Conservation (phyloP, 1,139 yeast species). For the Diutina mesorugosa region DNA sequence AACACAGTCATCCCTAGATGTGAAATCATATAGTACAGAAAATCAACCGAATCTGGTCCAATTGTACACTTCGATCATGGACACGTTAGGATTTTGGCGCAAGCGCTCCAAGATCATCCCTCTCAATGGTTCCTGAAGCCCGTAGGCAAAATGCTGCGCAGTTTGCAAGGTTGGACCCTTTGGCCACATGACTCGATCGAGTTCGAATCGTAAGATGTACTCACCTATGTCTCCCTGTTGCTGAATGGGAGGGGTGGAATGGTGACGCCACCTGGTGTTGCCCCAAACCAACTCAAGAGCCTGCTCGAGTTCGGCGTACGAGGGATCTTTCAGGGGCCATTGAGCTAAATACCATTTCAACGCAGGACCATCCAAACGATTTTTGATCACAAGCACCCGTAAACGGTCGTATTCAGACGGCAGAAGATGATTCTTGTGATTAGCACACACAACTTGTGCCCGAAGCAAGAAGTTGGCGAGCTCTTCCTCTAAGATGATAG, state of each 20-base stretch:
- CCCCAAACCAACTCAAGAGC: constrained; percentile 2
- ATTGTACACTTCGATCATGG: background rate
- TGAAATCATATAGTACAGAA: background rate
- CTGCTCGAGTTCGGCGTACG: constrained; percentile 1
- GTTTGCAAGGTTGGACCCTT: background rate
- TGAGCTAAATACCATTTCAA: background rate
- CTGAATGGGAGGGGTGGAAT: background rate
- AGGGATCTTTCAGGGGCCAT: background rate
- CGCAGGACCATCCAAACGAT: background rate
- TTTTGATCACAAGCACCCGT: background rate
- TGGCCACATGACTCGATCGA: background rate
- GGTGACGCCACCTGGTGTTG: background rate
- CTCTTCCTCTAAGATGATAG: background rate
- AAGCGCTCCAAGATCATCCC: background rate
- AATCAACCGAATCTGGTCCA: background rate
- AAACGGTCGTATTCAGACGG: background rate
- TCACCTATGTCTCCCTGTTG: constrained; percentile 1
- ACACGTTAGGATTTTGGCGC: background rate
- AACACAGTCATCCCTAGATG: background rate
- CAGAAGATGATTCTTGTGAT: background rate
- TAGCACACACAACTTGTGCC: background rate
- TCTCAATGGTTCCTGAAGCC: background rate
- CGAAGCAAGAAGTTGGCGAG: constrained; percentile 1
- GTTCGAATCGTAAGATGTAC: background rate
- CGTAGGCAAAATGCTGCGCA: background rate